These are phyloP conservation scores for Rosellinia necatrix DNA, from an alignment of 2,329 filamentous ascomycete genomes.

Conservation along the genomic window DNA sequence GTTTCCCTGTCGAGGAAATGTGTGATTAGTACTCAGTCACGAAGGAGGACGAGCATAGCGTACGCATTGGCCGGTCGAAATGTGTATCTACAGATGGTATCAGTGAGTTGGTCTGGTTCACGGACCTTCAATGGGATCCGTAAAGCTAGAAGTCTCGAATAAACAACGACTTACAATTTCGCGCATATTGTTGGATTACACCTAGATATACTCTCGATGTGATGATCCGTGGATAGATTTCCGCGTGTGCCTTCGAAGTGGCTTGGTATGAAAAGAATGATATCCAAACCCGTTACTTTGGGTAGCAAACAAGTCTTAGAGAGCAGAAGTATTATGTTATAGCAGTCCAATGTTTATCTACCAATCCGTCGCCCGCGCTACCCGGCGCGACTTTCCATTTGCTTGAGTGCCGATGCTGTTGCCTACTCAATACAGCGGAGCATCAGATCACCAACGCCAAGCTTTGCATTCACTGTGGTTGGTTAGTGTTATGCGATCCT, in stretches of 20 bases:
- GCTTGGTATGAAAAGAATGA: too few species aligned
- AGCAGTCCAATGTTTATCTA: neutral
- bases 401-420: neutral
- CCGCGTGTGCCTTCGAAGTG: too few species aligned
- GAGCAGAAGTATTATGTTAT: too few species aligned
- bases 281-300: too few species aligned
- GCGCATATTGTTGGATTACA: too few species aligned
- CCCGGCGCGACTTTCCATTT: neutral
- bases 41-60: slow-evolving; percentile 48
- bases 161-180: too few species aligned
- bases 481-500: neutral
- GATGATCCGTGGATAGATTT: too few species aligned
- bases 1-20: slow-evolving; percentile 78
- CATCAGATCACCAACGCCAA: neutral
- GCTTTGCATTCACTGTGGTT: neutral
- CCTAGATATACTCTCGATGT: too few species aligned
- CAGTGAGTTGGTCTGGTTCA: too few species aligned
- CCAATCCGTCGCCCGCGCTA: neutral
- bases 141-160: too few species aligned
- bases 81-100: slow-evolving; percentile 82
- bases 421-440: neutral
- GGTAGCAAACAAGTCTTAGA: too few species aligned
- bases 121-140: too few species aligned
- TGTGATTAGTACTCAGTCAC: slow-evolving; percentile 29
- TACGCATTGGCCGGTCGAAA: slow-evolving; percentile 99